Conservation (phyloP, 2,329 filamentous ascomycete genomes). For the Penicillium brasilianum region DNA sequence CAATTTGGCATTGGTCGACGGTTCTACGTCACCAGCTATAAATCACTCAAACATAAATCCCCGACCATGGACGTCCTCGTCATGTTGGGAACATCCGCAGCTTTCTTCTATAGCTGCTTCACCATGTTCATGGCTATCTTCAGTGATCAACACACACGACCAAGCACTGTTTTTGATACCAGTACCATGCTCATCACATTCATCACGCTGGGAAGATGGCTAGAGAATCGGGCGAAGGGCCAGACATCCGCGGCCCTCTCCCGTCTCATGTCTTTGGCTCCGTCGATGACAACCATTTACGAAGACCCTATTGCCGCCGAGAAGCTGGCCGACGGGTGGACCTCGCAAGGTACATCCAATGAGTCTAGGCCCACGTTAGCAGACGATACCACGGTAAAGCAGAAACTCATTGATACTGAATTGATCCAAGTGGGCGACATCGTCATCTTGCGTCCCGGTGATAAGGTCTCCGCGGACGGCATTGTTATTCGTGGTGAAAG, state of each 20-base stretch:
- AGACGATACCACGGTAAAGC: slow-evolving; percentile 28
- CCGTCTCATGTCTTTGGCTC: slow-evolving; percentile 90
- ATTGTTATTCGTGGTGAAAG: slow-evolving; percentile 85
- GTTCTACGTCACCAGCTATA: slow-evolving; percentile 93
- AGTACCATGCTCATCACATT: slow-evolving; percentile 99
- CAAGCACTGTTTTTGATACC: slow-evolving; percentile 92
- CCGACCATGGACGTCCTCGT: slow-evolving; percentile 98
- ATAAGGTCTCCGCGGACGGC: slow-evolving; percentile 96
- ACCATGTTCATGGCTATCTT: slow-evolving; percentile 83
- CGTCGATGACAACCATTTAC: slow-evolving; percentile 97
- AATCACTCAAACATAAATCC: slow-evolving; percentile 84
- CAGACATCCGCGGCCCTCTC: slow-evolving; percentile 95
- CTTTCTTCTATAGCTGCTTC: slow-evolving; percentile 92
- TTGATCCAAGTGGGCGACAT: slow-evolving; percentile 92
- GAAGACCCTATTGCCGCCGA: slow-evolving; percentile 90
- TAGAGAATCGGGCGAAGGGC: slow-evolving; percentile 94
- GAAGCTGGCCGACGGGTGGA: slow-evolving; percentile 83
- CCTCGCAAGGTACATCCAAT: slow-evolving; percentile 17
- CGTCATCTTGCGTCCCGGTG: slow-evolving; percentile 88
- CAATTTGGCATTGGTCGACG: slow-evolving; percentile 96
- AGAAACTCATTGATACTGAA: slow-evolving; percentile 83
- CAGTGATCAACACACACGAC: slow-evolving; percentile 75
- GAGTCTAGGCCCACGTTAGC: slow-evolving; percentile 14
- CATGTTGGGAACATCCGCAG: slow-evolving; percentile 88
- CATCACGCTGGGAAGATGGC: slow-evolving; percentile 84